Conservation (phyloP, 768 basidiomycete species). For the Coprinopsis cinerea region DNA sequence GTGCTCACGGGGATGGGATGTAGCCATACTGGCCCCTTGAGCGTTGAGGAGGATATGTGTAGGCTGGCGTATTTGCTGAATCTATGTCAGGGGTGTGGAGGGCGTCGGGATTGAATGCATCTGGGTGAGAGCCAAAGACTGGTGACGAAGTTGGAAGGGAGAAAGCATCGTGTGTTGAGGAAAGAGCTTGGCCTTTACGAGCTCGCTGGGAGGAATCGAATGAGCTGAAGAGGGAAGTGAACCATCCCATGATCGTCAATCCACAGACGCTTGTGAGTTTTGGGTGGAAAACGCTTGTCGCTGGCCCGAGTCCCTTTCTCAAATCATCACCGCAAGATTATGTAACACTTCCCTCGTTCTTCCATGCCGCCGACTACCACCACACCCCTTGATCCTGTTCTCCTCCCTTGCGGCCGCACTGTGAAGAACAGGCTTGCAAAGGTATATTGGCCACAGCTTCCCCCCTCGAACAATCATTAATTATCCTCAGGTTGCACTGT, state of each 20-base stretch:
- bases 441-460: conserved; percentile 26
- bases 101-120: conserved; percentile 53
- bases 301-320: too few relatives aligned
- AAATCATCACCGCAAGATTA: too few relatives aligned
- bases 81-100: conserved; percentile 45
- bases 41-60: conserved; percentile 76
- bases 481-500: conserved; percentile 69
- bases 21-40: conserved; percentile 49
- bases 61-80: conserved; percentile 38
- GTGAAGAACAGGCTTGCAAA: conserved; percentile 50
- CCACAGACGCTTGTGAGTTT: not conserved
- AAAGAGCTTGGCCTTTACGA: conserved; percentile 61
- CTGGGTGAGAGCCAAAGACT: conserved; percentile 43
- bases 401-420: conserved; percentile 35
- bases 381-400: not conserved
- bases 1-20: conserved; percentile 49
- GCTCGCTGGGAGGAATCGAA: conserved; percentile 40
- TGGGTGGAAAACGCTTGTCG: not conserved
- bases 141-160: conserved; percentile 76
- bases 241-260: conserved; percentile 57
- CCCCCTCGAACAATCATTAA: not conserved
- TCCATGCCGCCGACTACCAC: not conserved
- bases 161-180: conserved; percentile 83
- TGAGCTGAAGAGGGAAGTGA: conserved; percentile 56
- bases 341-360: not conserved